Percentiles rank a stretch among this genome's conserved stretches.
These are phyloP conservation scores for Emergomyces orientalis DNA, from an alignment of 2,329 filamentous ascomycete genomes.

Conservation along the genomic window DNA sequence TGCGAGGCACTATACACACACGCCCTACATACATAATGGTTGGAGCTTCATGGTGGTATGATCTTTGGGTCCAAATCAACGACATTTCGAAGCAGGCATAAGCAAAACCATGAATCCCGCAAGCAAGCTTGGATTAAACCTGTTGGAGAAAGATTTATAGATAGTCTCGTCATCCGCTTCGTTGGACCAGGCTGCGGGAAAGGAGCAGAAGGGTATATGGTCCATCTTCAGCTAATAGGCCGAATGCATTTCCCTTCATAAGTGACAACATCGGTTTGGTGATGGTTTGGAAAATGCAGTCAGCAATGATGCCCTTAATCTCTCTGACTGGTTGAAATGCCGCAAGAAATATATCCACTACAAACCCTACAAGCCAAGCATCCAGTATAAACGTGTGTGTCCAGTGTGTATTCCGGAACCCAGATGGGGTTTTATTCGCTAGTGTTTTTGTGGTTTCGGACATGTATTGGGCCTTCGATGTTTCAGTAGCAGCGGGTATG, in stretches of 20 bases:
- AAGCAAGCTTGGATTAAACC: no score
- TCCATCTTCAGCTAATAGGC: conserved; percentile 21
- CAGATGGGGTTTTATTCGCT: conserved; percentile 25
- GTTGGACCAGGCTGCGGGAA: conserved; percentile 24
- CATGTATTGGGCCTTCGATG: conserved; percentile 23
- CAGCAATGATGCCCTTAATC: conserved; percentile 15
- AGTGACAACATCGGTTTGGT: conserved; percentile 23
- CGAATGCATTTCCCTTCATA: conserved; percentile 28
- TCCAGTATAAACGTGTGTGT: conserved; percentile 26
- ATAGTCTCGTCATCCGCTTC: conserved; percentile 25
- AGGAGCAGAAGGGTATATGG: conserved; percentile 24
- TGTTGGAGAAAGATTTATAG: conserved; percentile 19
- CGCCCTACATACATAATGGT: not conserved
- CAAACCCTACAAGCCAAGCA: conserved; percentile 21
- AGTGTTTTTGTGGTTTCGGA: conserved; percentile 28
- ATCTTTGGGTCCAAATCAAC: not conserved
- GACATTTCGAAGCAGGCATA: not conserved
- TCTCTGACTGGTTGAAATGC: conserved; percentile 9
- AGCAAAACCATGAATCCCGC: not conserved
- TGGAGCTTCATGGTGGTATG: not conserved
- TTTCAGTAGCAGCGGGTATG: conserved; percentile 21
- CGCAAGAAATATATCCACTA: conserved; percentile 21
- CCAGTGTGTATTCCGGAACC: conserved; percentile 27
- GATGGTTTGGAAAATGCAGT: conserved; percentile 26
- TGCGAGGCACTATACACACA: not conserved